Evolutionary conservation across 139 green algal genomes (phyloP).

Genomic region (Chlamydomonas applanata): DNA sequence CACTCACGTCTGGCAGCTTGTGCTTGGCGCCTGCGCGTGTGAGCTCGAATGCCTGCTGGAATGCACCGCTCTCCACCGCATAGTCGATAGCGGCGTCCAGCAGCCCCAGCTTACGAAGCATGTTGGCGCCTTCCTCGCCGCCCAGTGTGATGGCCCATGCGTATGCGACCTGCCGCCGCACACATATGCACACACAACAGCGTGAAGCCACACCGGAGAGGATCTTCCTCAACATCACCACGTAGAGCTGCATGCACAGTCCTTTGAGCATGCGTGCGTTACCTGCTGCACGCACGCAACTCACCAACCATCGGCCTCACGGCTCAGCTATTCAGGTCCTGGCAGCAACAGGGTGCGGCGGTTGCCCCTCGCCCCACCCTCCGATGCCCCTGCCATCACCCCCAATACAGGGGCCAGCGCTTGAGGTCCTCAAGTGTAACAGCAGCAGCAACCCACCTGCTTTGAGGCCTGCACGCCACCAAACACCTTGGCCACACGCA

Average conservation of each 20-base stretch:
- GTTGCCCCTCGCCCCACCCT: too few relatives aligned
- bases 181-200: neutral
- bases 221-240: neutral
- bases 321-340: too few relatives aligned
- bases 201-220: neutral
- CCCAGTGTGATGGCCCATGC: constrained; percentile 70
- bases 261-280: neutral
- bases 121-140: constrained; percentile 61
- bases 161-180: constrained; percentile 68
- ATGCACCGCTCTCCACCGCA: constrained; percentile 67
- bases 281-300: neutral
- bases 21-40: constrained; percentile 42
- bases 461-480: constrained; percentile 71
- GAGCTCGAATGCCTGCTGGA: constrained; percentile 58
- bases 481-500: constrained; percentile 78
- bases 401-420: too few relatives aligned
- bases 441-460: constrained; percentile 41
- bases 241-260: neutral
- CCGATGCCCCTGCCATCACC: too few relatives aligned
- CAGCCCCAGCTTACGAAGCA: constrained; percentile 65
- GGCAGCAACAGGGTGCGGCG: too few relatives aligned
- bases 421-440: neutral
- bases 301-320: too few relatives aligned
- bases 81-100: constrained; percentile 71
- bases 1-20: constrained; percentile 65